Percentiles rank a stretch among this genome's conserved stretches.
Evolutionary conservation across 805 yeast genomes (phyloP).

Genomic region (Metschnikowia cerradonensis): DNA sequence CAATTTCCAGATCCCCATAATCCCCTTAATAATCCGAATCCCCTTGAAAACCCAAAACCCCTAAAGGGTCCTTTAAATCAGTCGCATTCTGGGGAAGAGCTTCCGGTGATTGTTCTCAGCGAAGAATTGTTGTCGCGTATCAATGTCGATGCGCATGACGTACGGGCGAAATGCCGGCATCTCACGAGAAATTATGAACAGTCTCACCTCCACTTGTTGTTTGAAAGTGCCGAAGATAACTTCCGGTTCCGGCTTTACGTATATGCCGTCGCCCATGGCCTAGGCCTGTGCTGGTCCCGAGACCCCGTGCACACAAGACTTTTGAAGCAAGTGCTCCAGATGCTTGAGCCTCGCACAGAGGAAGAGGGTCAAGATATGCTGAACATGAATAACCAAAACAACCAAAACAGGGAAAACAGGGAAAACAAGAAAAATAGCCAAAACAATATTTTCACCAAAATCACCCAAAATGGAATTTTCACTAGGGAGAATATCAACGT

Average conservation of each 20-base stretch:
- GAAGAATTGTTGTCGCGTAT: slow-evolving; percentile 7
- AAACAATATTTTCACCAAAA: too few relatives aligned
- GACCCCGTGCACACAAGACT: slow-evolving; percentile 6
- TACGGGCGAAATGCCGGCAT: neutral
- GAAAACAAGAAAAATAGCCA: neutral
- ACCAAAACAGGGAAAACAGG: neutral
- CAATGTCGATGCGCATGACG: slow-evolving; percentile 2
- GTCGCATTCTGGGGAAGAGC: slow-evolving; percentile 1
- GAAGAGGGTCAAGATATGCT: too few relatives aligned
- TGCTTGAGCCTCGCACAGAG: neutral
- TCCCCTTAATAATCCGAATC: too few relatives aligned
- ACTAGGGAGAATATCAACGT: neutral
- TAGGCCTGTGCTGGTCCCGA: slow-evolving; percentile 5
- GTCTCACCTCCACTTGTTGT: slow-evolving; percentile 9
- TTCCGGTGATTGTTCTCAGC: slow-evolving; percentile 9
- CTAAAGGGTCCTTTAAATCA: too few relatives aligned
- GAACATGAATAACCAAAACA: neutral
- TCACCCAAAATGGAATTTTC: neutral
- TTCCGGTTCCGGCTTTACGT: slow-evolving; percentile 15
- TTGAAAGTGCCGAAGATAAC: slow-evolving; percentile 8
- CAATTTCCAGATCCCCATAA: too few relatives aligned
- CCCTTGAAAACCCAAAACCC: too few relatives aligned
- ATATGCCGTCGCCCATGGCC: slow-evolving; percentile 10
- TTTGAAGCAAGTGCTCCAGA: slow-evolving; percentile 5
- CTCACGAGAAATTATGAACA: slow-evolving; percentile 9